These are phyloP conservation scores for Grosmannia clavigera DNA, from an alignment of 2,329 filamentous ascomycete species.

Conservation along the genomic window DNA sequence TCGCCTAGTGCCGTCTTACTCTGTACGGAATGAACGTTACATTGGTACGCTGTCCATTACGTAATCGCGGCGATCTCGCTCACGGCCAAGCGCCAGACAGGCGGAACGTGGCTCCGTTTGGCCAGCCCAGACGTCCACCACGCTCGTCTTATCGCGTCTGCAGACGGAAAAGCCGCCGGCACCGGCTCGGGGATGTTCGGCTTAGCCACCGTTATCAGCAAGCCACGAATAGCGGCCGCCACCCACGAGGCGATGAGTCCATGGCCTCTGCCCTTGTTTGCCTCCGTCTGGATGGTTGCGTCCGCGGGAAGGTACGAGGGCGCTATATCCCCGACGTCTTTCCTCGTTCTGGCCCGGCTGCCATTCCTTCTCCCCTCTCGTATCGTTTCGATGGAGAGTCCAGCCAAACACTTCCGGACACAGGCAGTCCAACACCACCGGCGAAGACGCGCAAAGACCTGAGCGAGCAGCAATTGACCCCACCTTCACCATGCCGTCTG, in stretches of 20 bases:
- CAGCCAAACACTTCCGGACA: neutral
- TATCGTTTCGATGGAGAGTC: neutral
- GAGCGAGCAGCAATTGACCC: neutral
- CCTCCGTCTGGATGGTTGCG: neutral
- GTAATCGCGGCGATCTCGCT: too few species aligned
- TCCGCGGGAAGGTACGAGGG: neutral
- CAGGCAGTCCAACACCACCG: neutral
- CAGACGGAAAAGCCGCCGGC: neutral
- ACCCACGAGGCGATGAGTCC: constrained; percentile 8
- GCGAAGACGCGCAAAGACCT: neutral
- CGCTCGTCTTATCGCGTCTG: neutral
- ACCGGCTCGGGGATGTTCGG: neutral
- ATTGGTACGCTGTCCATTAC: neutral
- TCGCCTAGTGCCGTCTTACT: neutral
- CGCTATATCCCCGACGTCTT: neutral
- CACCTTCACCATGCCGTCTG: neutral
- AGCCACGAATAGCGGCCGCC: too few species aligned
- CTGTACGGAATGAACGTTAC: neutral
- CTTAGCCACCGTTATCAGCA: neutral
- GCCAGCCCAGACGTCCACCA: neutral
- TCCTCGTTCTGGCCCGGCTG: neutral
- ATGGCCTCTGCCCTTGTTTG: neutral
- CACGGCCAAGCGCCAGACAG: too few species aligned
- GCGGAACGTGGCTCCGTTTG: neutral
- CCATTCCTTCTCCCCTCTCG: neutral